A percentile compares a stretch with the other conserved stretches of the same genome.
Conservation (phyloP, 129 eudicot species). For the Escallonia herrerae region DNA sequence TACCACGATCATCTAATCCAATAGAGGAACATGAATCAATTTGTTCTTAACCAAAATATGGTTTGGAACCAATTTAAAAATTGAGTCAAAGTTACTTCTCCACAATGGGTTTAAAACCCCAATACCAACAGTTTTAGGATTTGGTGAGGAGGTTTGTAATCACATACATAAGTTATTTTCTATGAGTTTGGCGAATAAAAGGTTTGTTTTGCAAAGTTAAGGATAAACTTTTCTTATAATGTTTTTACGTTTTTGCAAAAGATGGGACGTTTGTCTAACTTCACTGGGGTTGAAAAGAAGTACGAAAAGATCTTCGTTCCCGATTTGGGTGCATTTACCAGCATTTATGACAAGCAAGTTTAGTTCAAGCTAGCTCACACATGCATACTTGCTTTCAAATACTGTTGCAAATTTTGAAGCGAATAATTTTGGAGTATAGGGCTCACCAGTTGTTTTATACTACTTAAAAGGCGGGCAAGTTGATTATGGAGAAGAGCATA, state of each 20-base stretch:
- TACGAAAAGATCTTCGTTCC: constrained; percentile 94
- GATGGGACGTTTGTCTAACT: constrained; percentile 85
- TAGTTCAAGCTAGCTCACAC: neutral
- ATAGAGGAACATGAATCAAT: too few species aligned
- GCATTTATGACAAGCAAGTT: constrained; percentile 74
- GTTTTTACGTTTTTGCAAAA: constrained; percentile 62
- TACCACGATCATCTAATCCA: too few species aligned
- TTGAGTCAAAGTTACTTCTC: too few species aligned
- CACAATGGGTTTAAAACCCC: too few species aligned
- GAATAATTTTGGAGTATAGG: constrained; percentile 37
- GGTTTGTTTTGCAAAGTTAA: constrained; percentile 1
- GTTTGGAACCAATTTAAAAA: too few species aligned
- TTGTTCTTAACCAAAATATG: too few species aligned
- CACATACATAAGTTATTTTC: too few species aligned
- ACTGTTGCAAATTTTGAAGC: neutral
- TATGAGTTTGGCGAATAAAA: too few species aligned
- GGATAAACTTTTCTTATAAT: too few species aligned
- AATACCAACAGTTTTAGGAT: too few species aligned
- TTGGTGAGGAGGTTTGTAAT: too few species aligned
- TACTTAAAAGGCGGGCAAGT: constrained; percentile 93
- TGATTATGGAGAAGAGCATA: constrained; percentile 96
- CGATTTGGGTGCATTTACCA: constrained; percentile 89
- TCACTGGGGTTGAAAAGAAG: constrained; percentile 96
- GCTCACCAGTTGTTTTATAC: constrained; percentile 91
- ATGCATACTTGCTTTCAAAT: neutral